Evolutionary conservation across 768 basidiomycete genomes (phyloP).

Genomic region (Pleurotus djamor): DNA sequence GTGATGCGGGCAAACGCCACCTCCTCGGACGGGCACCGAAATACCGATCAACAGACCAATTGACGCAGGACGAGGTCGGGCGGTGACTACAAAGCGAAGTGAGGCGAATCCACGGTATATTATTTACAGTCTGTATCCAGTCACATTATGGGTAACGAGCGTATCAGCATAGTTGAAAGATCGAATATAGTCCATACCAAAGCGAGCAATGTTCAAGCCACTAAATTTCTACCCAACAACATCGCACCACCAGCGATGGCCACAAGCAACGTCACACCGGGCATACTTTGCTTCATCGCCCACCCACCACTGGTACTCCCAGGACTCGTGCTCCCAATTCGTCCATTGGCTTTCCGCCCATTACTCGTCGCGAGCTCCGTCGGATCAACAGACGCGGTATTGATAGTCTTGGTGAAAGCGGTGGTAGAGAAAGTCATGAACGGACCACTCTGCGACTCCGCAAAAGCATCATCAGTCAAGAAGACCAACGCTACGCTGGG

Average conservation of each 20-base stretch:
- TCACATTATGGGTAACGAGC: neutral
- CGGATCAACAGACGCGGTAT: constrained; percentile 54
- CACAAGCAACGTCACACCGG: neutral
- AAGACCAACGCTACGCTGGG: constrained; percentile 79
- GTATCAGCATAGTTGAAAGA: neutral
- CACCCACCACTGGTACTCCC: constrained; percentile 30
- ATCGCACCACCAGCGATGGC: constrained; percentile 1
- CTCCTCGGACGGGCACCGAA: no score
- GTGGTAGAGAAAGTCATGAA: constrained; percentile 56
- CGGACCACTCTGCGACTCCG: constrained; percentile 22
- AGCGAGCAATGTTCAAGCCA: neutral
- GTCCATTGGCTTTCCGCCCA: constrained; percentile 27
- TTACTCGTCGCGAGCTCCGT: constrained; percentile 63
- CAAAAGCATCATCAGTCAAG: constrained; percentile 40
- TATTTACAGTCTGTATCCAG: no score
- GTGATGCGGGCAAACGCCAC: no score
- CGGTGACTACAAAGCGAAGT: no score
- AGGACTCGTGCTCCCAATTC: constrained; percentile 19
- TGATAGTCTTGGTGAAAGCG: constrained; percentile 47
- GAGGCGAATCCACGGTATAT: no score
- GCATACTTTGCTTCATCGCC: neutral
- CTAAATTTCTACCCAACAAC: neutral
- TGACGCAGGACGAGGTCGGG: no score
- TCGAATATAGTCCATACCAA: neutral
- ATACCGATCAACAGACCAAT: no score